These are phyloP conservation scores for Plasmodium relictum DNA, from an alignment of 169 alveolate genomes.

Conservation along the genomic window DNA sequence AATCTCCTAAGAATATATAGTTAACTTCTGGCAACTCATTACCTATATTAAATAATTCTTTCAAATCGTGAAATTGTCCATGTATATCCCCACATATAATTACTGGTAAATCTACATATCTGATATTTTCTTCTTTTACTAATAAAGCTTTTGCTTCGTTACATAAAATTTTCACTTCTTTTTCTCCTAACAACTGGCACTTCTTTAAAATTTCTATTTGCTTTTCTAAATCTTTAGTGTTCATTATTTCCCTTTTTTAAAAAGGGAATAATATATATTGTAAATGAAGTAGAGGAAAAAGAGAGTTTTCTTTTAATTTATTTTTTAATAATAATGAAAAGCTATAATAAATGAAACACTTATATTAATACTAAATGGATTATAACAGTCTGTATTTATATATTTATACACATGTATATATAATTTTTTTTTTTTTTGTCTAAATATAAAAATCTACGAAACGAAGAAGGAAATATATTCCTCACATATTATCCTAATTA, in stretches of 20 bases:
- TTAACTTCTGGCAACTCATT: slow-evolving; percentile 89
- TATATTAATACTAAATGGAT: too few species aligned
- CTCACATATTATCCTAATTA: too few species aligned
- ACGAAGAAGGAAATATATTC: too few species aligned
- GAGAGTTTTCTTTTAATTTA: too few species aligned
- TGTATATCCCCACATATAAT: slow-evolving; percentile 98
- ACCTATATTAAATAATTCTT: slow-evolving; percentile 93
- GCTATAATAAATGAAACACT: too few species aligned
- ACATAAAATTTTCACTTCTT: slow-evolving; percentile 43
- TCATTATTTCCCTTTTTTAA: slow-evolving; percentile 27
- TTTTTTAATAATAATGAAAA: too few species aligned
- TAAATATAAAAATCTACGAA: too few species aligned
- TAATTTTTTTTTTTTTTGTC: not conserved
- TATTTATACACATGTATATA: not conserved
- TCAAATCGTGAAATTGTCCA: slow-evolving; percentile 96
- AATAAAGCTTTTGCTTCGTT: slow-evolving; percentile 36
- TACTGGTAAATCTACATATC: slow-evolving; percentile 95
- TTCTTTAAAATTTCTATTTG: slow-evolving; percentile 52
- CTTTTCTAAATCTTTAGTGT: slow-evolving; percentile 22
- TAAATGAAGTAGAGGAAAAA: not conserved
- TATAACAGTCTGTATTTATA: not conserved
- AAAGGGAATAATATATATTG: not conserved
- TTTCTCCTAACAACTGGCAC: slow-evolving; percentile 39
- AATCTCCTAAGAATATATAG: slow-evolving; percentile 99
- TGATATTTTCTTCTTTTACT: slow-evolving; percentile 27